Evolutionary conservation across 2,329 filamentous ascomycete species (phyloP).

Genomic region (Anisogramma anomala): DNA sequence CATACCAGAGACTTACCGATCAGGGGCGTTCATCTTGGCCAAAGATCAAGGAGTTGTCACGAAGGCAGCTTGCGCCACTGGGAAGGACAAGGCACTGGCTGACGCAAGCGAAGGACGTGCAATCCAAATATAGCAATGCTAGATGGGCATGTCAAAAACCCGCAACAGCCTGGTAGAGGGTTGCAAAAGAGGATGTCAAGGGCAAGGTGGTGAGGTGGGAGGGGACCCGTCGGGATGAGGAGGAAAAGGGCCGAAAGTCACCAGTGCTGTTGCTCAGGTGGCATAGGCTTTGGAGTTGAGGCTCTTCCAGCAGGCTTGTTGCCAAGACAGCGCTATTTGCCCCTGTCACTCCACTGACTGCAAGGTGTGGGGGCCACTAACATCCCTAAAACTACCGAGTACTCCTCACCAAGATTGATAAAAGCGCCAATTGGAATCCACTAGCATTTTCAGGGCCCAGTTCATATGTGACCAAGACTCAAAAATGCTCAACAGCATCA

Average conservation of each 20-base stretch:
- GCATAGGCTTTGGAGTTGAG: background rate
- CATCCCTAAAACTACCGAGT: background rate
- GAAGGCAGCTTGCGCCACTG: background rate
- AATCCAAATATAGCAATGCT: background rate
- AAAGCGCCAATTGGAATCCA: too few relatives aligned
- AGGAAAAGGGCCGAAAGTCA: background rate
- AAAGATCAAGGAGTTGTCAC: background rate
- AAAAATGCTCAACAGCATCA: background rate
- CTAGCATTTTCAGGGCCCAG: too few relatives aligned
- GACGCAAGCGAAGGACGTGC: background rate
- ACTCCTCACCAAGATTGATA: too few relatives aligned
- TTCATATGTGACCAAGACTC: too few relatives aligned
- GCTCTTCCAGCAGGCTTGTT: constrained; percentile 7
- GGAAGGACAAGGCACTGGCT: background rate
- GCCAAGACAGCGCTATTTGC: too few relatives aligned
- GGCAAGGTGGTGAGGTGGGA: background rate
- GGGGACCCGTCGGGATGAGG: too few relatives aligned
- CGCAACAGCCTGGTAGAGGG: background rate
- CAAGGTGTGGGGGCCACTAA: background rate
- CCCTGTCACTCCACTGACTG: background rate
- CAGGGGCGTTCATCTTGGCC: constrained; percentile 42
- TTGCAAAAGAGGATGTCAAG: background rate
- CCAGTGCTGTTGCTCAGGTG: too few relatives aligned
- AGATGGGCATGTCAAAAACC: background rate
- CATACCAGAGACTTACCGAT: constrained; percentile 32